phyloP scores from a whole-genome alignment of 495 filamentous ascomycete species.

The Melanomma pulvis-pyrius region DNA sequence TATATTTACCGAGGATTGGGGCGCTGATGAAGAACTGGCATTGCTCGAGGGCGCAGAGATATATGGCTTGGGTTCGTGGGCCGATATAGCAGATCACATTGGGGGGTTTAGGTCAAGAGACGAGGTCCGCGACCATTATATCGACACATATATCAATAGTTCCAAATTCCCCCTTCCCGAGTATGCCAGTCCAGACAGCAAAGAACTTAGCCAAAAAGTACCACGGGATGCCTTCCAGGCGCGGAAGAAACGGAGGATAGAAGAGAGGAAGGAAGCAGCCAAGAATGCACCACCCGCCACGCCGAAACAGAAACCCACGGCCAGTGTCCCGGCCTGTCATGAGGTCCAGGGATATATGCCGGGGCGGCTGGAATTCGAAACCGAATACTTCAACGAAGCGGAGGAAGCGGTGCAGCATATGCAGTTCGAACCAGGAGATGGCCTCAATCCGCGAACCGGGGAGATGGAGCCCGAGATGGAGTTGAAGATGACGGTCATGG shows the following conservation, averaged over 20 bases:
- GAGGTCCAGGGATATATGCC: slow-evolving; percentile 99
- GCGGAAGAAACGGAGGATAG: slow-evolving; percentile 91
- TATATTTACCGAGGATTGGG: slow-evolving; percentile 94
- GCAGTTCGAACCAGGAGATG: slow-evolving; percentile 96
- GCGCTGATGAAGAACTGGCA: slow-evolving; percentile 92
- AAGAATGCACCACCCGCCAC: slow-evolving; percentile 80
- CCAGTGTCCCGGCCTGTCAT: slow-evolving; percentile 90
- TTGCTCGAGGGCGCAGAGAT: slow-evolving; percentile 95
- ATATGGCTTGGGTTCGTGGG: slow-evolving; percentile 96
- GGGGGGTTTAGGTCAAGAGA: slow-evolving; percentile 92
- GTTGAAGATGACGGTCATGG: slow-evolving; percentile 96
- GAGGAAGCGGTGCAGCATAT: slow-evolving; percentile 98
- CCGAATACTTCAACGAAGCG: slow-evolving; percentile 94
- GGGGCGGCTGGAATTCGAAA: slow-evolving; percentile 95
- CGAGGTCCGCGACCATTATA: slow-evolving; percentile 91
- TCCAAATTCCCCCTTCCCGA: slow-evolving; percentile 82
- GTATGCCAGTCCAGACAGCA: slow-evolving; percentile 79
- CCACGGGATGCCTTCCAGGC: slow-evolving; percentile 91
- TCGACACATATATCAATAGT: slow-evolving; percentile 82
- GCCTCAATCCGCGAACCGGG: slow-evolving; percentile 77
- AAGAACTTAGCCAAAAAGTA: slow-evolving; percentile 71
- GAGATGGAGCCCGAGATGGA: slow-evolving; percentile 92
- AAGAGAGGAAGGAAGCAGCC: slow-evolving; percentile 84
- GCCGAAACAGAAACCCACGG: slow-evolving; percentile 93
- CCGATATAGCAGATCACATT: slow-evolving; percentile 97